phyloP scores from a whole-genome alignment of 164 flowering plant genomes.

The Liriodendron chinense region DNA sequence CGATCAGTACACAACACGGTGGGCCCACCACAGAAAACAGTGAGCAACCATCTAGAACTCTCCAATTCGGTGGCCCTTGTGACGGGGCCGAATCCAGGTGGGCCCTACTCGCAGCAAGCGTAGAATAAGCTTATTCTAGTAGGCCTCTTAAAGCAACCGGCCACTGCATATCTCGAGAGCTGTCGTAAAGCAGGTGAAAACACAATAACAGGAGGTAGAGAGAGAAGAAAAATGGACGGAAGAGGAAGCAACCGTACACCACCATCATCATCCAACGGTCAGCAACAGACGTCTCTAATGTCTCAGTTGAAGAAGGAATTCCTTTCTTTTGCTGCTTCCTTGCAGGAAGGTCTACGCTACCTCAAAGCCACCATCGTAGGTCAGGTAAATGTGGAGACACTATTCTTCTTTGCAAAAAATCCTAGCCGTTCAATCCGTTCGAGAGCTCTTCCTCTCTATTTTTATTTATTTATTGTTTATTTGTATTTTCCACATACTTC shows the following conservation, averaged over 20 bases:
- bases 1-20: no score
- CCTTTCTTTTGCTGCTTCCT: conserved; percentile 3
- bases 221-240: background rate
- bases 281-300: background rate
- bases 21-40: no score
- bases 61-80: no score
- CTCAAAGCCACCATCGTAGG: conserved; percentile 6
- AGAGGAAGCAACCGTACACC: background rate
- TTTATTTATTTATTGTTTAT: no score
- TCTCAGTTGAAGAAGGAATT: conserved; percentile 4
- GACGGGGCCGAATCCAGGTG: no score
- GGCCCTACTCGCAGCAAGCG: no score
- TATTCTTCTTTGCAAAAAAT: background rate
- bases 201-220: background rate
- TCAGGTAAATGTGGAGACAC: background rate
- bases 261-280: background rate
- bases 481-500: no score
- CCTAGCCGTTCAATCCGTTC: background rate
- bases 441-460: background rate
- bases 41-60: no score
- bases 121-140: no score
- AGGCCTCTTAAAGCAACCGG: no score
- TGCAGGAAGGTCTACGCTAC: conserved; percentile 5
- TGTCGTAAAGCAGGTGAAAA: no score
- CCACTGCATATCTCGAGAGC: no score